Base-by-base conservation (phyloP, 2,329 filamentous ascomycete genomes). In the Fusarium clavum region DNA sequence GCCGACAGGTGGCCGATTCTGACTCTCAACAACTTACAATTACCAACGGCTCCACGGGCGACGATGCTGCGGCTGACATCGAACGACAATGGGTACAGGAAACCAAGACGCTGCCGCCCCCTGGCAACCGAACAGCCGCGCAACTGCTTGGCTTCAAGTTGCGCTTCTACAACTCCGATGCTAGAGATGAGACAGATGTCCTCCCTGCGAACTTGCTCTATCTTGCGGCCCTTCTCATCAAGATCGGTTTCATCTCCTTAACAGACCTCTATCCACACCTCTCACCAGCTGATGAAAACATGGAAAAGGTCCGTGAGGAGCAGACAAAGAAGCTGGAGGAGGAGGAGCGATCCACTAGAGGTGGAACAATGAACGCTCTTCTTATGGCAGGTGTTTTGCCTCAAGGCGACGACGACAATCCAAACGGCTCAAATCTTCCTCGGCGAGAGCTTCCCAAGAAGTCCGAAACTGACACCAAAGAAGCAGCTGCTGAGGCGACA, bases 101-200 rank as follows among this genome's bases (percentile, higher is more conserved):
- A 63, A 98, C 95, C 5, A 91, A 90, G 59, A 97, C 93, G 0
- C 82, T 96, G 6, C 94, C 94, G 7, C 94, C 94, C 2, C 85
- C 88, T 30, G 96, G 97, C 30, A 99, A 98, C 78, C 89, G 91
- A 45, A 93, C 97, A 63, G 96, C 96, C 2, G 97, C 97, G 30
- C 96, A 98, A 78, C 87, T 99, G 6, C 89, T 99, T 16, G 96
- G 96, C 6, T 99, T 99, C 86, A 99, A 99, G 81, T 87, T 99
- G 53, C 92, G 93, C 16, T 99, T 97, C 79, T 99, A 99, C 77
- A 92, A 93, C 43, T 97, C 94, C 0, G 85, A 90, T 29, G 90
- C 92, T 38, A 89, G 95, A 59, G 89, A 93, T 64, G 87, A 90
- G 57, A 84, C 87, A 2, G 96, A 98, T 75, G 86, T 90, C 5